Evolutionary conservation across 176 grass and related monocot species (phyloP).

Genomic region (Alloteropsis semialata): DNA sequence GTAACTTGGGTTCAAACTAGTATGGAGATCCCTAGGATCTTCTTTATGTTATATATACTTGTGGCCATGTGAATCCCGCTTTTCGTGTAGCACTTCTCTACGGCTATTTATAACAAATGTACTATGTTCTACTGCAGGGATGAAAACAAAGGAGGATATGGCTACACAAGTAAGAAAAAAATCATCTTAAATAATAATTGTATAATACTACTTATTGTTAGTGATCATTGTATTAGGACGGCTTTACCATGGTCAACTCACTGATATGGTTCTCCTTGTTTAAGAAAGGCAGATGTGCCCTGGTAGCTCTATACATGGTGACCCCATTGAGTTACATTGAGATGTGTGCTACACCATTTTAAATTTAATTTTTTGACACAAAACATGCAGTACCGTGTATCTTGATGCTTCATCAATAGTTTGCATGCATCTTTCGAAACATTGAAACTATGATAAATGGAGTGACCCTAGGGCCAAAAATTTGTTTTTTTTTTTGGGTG

Average conservation of each 20-base stretch:
- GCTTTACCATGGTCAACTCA: background rate
- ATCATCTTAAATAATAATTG: background rate
- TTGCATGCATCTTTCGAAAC: background rate
- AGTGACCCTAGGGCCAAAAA: background rate
- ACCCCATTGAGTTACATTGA: background rate
- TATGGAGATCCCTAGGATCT: background rate
- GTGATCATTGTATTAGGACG: background rate
- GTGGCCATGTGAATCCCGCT: background rate
- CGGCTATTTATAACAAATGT: background rate
- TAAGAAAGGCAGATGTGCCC: background rate
- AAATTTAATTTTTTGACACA: background rate
- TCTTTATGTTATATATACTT: background rate
- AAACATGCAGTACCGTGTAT: background rate
- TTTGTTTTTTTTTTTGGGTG: background rate
- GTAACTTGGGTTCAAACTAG: background rate
- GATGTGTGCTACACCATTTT: background rate
- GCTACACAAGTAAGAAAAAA: slow-evolving; percentile 3
- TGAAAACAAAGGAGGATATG: background rate
- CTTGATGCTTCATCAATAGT: background rate
- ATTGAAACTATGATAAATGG: background rate
- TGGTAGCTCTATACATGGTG: background rate
- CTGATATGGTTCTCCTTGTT: background rate
- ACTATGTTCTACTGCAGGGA: background rate
- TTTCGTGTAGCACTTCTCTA: background rate
- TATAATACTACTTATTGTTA: background rate